phyloP scores from a whole-genome alignment of 2,329 filamentous ascomycete genomes.

The Talaromyces sp. region DNA sequence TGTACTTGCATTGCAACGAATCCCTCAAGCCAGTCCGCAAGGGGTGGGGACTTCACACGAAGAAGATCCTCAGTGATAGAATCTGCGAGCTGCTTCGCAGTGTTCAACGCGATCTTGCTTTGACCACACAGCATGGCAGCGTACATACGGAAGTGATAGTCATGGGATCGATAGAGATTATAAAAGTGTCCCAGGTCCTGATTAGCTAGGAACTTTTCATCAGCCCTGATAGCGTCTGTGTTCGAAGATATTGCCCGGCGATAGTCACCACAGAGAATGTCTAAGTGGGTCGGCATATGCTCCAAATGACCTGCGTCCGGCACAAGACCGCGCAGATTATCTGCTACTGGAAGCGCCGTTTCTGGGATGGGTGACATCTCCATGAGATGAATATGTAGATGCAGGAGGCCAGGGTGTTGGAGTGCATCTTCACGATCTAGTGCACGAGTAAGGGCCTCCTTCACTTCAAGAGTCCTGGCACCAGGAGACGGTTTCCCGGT shows the following conservation, averaged over 20 bases:
- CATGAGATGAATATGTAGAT: conserved; percentile 77
- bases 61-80: conserved; percentile 67
- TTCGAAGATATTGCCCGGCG: conserved; percentile 68
- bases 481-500: conserved; percentile 59
- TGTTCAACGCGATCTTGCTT: conserved; percentile 63
- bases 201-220: conserved; percentile 65
- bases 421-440: conserved; percentile 53
- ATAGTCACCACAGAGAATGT: conserved; percentile 74
- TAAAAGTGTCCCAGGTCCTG: conserved; percentile 70
- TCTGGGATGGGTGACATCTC: conserved; percentile 74
- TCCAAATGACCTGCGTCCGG: conserved; percentile 72
- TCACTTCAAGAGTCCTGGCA: conserved; percentile 62
- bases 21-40: conserved; percentile 79
- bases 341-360: conserved; percentile 61
- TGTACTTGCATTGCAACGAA: conserved; percentile 70
- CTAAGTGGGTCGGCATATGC: conserved; percentile 78
- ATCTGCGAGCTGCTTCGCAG: conserved; percentile 60
- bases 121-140: conserved; percentile 76
- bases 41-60: conserved; percentile 56
- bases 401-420: conserved; percentile 69
- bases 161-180: conserved; percentile 72
- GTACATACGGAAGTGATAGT: conserved; percentile 76
- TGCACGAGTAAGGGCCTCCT: conserved; percentile 60
- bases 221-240: conserved; percentile 65
- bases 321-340: conserved; percentile 65